phyloP scores from a whole-genome alignment of 2,329 filamentous ascomycete species.

The Alternaria triticimaculans region DNA sequence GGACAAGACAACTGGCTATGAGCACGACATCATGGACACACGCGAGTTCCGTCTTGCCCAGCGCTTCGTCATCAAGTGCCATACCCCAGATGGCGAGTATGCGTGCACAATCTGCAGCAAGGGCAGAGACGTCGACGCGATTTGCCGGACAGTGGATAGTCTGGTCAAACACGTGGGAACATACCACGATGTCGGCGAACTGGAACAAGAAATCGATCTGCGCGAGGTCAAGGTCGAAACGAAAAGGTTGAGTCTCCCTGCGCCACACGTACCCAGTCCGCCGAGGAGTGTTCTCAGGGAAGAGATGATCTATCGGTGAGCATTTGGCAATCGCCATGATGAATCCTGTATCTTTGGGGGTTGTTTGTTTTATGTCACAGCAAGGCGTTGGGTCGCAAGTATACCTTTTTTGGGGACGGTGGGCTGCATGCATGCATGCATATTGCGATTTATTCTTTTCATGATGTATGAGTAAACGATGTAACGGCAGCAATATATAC shows the following conservation, averaged over 20 bases:
- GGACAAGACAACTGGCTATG: slow-evolving; percentile 29
- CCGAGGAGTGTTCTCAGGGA: slow-evolving; percentile 19
- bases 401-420: background rate
- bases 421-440: background rate
- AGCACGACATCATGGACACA: slow-evolving; percentile 44
- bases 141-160: slow-evolving; percentile 44
- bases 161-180: slow-evolving; percentile 47
- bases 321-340: no score
- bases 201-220: slow-evolving; percentile 42
- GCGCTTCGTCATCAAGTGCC: slow-evolving; percentile 49
- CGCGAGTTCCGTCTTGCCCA: slow-evolving; percentile 46
- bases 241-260: slow-evolving; percentile 26
- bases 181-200: slow-evolving; percentile 41
- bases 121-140: slow-evolving; percentile 44
- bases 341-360: background rate
- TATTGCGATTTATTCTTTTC: background rate
- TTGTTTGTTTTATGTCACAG: background rate
- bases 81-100: slow-evolving; percentile 45
- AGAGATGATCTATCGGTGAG: slow-evolving; percentile 25
- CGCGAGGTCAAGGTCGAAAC: slow-evolving; percentile 33
- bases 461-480: background rate
- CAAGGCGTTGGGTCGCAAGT: background rate
- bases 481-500: background rate
- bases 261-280: slow-evolving; percentile 22
- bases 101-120: slow-evolving; percentile 46